Base-by-base conservation (phyloP, 2,329 filamentous ascomycete genomes). In the Fusarium sambucinum region DNA sequence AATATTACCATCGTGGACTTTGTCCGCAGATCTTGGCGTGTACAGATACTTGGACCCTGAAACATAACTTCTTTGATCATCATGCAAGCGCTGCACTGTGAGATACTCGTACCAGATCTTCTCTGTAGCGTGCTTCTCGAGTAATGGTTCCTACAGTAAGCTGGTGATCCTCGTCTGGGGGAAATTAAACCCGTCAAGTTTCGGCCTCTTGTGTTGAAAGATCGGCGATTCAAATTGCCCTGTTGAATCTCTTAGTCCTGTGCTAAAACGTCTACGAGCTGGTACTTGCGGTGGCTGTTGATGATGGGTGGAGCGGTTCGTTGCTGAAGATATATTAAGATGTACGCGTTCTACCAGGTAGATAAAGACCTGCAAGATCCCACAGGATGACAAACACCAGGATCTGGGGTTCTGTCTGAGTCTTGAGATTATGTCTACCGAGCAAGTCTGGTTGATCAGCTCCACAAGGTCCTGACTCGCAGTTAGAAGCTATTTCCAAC, bases 141-240 rank as follows among this genome's bases (percentile, higher is more conserved):
- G 41, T 45, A 5, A 45, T 51, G 16, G 47, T 33, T 33, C 6
- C 7, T 37, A 27, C 33, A 38, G 21, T 38, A 50, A 50, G 32
- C 33, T 68, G 48, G 40, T 54, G 65, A 69, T 68, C 55, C 60
- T 69, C 61, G 65, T 56, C 65, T 50, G 65, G 65, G 65, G 65
- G 65, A 65, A 48, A 65, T 68, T 68, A 35, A 11, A 21, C 9
- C 10, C 23, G 19, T 42, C 19, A 9, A 45, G 12, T 60, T 45
- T 42, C 40, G 23, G 29, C 14, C 41, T 13, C 35, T 44, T 60
- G 59, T 17, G 40, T 55, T 16, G 21, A 27, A 33, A 27, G 61
- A 64, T 64, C 61, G 59, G 59, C 61, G 53, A 64, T 64, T 41
- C 10, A 21, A 48, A 38, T n/a, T 63, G 33, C 59, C 50, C 27